A percentile compares a stretch with the other conserved stretches of the same genome.
Conservation (phyloP, 441 rosid species). For the Adansonia gregorii region DNA sequence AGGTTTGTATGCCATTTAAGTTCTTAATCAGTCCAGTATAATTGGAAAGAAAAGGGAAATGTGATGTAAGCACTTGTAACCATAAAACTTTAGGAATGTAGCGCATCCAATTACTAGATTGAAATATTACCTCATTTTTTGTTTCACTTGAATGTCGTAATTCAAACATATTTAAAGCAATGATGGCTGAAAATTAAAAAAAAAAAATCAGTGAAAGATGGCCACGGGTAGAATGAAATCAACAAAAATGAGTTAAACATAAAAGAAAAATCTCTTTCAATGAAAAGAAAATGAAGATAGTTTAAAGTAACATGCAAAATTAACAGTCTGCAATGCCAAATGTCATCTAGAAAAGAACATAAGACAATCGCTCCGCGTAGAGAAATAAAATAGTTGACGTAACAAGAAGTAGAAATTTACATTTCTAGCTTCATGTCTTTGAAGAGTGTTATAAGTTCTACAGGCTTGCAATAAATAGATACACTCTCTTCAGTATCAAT, state of each 20-base stretch:
- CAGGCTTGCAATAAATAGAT: conserved; percentile 88
- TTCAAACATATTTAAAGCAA: conserved; percentile 85
- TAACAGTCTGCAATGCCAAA: background rate
- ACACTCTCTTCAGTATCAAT: conserved; percentile 91
- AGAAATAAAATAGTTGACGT: background rate
- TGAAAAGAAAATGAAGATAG: conserved; percentile 16
- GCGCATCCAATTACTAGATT: background rate
- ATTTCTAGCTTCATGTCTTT: conserved; percentile 74
- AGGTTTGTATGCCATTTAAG: background rate
- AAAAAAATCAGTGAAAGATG: background rate
- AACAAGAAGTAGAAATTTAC: conserved; percentile 39
- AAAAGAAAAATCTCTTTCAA: conserved; percentile 3
- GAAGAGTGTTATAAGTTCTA: conserved; percentile 96
- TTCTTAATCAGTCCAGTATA: background rate
- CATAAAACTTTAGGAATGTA: conserved; percentile 11
- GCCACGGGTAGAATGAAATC: background rate
- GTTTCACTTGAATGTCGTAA: conserved; percentile 81
- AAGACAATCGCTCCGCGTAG: background rate
- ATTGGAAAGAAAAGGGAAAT: background rate
- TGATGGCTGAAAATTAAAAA: conserved; percentile 55
- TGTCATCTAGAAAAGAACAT: background rate
- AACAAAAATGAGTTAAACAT: background rate
- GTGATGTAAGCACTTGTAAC: background rate
- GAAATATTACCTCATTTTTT: conserved; percentile 63
- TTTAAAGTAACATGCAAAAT: conserved; percentile 6